These are phyloP conservation scores for Kodamaea jinghongensis DNA, from an alignment of 805 yeast genomes.

Conservation along the genomic window DNA sequence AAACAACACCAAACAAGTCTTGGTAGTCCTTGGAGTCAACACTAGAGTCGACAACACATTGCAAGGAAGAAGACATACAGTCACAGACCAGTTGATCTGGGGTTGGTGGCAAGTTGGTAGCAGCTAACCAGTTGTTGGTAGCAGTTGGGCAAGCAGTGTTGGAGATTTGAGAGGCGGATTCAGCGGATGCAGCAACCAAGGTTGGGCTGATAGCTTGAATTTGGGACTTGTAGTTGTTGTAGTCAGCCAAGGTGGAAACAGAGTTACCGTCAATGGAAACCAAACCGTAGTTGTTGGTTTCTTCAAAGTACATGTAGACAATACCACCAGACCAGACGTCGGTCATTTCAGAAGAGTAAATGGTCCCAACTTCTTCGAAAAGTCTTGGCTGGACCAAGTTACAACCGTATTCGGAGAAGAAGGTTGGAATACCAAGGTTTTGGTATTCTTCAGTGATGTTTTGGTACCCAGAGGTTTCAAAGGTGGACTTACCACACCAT, in stretches of 20 bases:
- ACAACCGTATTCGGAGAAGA: slow-evolving; percentile 85
- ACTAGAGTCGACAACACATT: slow-evolving; percentile 32
- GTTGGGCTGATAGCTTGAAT: slow-evolving; percentile 56
- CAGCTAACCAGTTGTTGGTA: slow-evolving; percentile 35
- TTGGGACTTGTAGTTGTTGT: slow-evolving; percentile 58
- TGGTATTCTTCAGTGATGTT: slow-evolving; percentile 62
- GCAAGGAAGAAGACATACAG: slow-evolving; percentile 33
- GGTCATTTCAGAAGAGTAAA: slow-evolving; percentile 68
- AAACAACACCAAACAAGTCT: slow-evolving; percentile 33
- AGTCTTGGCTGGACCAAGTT: slow-evolving; percentile 65
- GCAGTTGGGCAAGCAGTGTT: slow-evolving; percentile 37
- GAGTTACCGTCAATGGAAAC: slow-evolving; percentile 49
- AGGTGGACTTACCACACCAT: slow-evolving; percentile 75
- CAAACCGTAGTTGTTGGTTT: slow-evolving; percentile 71
- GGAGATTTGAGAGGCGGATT: slow-evolving; percentile 21
- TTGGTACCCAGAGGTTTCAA: slow-evolving; percentile 59
- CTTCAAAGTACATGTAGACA: slow-evolving; percentile 82
- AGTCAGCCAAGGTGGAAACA: slow-evolving; percentile 65
- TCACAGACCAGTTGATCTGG: slow-evolving; percentile 37
- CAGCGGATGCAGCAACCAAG: slow-evolving; percentile 27
- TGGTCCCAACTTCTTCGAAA: slow-evolving; percentile 67
- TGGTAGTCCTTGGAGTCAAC: slow-evolving; percentile 33
- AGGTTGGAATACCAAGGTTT: slow-evolving; percentile 66
- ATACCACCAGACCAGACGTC: slow-evolving; percentile 90
- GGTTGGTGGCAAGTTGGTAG: slow-evolving; percentile 42